A percentile compares a stretch with the other conserved stretches of the same genome.
Evolutionary conservation across 2,329 filamentous ascomycete genomes (phyloP).

Genomic region (Colletotrichum paranaense): DNA sequence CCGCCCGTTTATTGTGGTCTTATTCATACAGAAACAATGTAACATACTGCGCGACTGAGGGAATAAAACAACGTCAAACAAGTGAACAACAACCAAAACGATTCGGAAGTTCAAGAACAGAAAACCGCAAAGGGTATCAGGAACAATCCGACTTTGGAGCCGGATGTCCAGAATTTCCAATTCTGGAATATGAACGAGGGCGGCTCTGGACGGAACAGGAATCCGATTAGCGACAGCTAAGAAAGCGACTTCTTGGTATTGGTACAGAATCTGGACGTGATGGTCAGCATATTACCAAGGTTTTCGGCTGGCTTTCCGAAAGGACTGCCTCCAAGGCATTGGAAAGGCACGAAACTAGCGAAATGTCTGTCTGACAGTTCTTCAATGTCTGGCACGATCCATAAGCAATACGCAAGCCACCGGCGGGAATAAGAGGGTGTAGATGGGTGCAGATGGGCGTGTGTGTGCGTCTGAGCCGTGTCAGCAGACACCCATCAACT

Average conservation of each 20-base stretch:
- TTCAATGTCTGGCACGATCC: neutral
- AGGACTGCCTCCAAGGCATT: neutral
- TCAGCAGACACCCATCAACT: neutral
- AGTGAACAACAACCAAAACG: no score
- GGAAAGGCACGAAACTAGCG: neutral
- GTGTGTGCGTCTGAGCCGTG: neutral
- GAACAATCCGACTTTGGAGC: neutral
- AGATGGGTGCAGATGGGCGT: neutral
- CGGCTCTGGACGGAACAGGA: neutral
- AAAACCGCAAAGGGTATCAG: neutral
- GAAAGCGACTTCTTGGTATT: neutral
- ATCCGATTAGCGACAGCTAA: neutral
- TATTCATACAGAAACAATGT: neutral
- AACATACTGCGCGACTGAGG: neutral
- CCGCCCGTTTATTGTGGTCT: neutral
- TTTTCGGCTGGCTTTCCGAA: conserved; percentile 21
- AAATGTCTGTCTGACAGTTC: neutral
- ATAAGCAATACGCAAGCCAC: neutral
- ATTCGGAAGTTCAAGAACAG: neutral
- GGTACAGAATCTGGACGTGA: neutral
- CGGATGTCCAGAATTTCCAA: neutral
- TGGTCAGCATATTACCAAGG: neutral
- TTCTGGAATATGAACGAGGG: no score
- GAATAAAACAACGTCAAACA: neutral
- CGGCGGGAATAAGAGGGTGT: neutral